Evolutionary conservation across 2,329 filamentous ascomycete genomes (phyloP).

Genomic region (Kalaharituber pfeilii): DNA sequence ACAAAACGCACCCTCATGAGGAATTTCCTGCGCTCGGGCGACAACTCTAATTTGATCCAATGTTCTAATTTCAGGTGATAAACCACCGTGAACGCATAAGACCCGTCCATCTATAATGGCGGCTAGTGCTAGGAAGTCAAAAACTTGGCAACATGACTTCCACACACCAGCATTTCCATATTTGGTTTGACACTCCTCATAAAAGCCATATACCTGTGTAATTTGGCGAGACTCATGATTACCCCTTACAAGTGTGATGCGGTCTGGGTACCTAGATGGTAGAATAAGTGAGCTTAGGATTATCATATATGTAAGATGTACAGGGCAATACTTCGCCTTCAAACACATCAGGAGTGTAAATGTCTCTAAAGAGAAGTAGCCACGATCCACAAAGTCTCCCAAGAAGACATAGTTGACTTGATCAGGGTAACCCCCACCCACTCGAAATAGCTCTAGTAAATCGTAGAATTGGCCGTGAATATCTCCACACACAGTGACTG

Average conservation of each 20-base stretch:
- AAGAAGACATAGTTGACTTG: conserved; percentile 60
- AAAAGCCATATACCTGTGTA: conserved; percentile 63
- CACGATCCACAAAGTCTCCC: conserved; percentile 57
- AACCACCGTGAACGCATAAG: conserved; percentile 53
- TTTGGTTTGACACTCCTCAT: conserved; percentile 60
- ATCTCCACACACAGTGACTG: conserved; percentile 92
- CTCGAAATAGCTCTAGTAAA: conserved; percentile 85
- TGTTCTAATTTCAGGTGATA: conserved; percentile 56
- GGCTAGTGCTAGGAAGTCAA: conserved; percentile 58
- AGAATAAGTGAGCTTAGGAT: neutral
- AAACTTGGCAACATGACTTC: conserved; percentile 64
- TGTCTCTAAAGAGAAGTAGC: conserved; percentile 57
- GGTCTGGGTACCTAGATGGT: conserved; percentile 45
- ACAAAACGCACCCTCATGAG: conserved; percentile 60
- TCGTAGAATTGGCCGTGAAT: conserved; percentile 99
- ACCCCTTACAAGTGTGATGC: conserved; percentile 54
- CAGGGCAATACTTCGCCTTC: conserved; percentile 45
- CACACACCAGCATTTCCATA: conserved; percentile 63
- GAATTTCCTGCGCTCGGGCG: conserved; percentile 57
- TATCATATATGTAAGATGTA: neutral
- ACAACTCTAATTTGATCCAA: conserved; percentile 60
- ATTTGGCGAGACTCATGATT: conserved; percentile 65
- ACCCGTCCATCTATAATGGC: conserved; percentile 59
- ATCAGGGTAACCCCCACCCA: conserved; percentile 90
- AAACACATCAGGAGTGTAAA: conserved; percentile 55